phyloP scores from a whole-genome alignment of 78 protist genomes.

The Mastigamoeba balamuthi region DNA sequence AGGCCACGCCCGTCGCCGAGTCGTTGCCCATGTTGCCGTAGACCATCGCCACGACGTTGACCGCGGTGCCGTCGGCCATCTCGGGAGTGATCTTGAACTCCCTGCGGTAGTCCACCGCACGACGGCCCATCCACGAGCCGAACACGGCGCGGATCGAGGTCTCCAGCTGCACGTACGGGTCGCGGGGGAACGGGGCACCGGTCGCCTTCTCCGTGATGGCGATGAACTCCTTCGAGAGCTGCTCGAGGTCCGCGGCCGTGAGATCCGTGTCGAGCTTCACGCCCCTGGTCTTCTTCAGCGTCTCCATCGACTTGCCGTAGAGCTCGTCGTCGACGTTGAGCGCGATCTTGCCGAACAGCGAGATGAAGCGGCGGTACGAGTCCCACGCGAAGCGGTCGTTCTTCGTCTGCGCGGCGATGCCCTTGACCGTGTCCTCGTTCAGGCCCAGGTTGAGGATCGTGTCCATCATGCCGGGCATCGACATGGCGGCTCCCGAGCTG shows the following conservation, averaged over 20 bases:
- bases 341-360: conserved; percentile 61
- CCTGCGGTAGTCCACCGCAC: conserved; percentile 59
- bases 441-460: conserved; percentile 75
- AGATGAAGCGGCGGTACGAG: conserved; percentile 67
- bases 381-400: conserved; percentile 60
- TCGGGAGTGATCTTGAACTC: conserved; percentile 7
- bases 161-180: conserved; percentile 43
- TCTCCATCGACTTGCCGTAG: conserved; percentile 34
- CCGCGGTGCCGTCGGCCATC: conserved; percentile 62
- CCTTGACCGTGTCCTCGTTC: conserved; percentile 27
- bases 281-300: conserved; percentile 3
- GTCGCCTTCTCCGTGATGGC: background rate
- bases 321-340: conserved; percentile 5
- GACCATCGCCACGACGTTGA: conserved; percentile 70
- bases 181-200: conserved; percentile 50
- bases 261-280: conserved; percentile 25
- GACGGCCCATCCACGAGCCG: conserved; percentile 55
- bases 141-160: conserved; percentile 45
- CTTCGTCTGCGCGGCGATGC: conserved; percentile 6
- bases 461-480: conserved; percentile 72
- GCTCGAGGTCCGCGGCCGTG: conserved; percentile 30
- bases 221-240: conserved; percentile 6
- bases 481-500: conserved; percentile 48
- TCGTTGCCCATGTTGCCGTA: conserved; percentile 59
- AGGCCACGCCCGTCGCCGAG: conserved; percentile 76